phyloP scores from a whole-genome alignment of 495 filamentous ascomycete genomes.

The Penicillium pulvis region DNA sequence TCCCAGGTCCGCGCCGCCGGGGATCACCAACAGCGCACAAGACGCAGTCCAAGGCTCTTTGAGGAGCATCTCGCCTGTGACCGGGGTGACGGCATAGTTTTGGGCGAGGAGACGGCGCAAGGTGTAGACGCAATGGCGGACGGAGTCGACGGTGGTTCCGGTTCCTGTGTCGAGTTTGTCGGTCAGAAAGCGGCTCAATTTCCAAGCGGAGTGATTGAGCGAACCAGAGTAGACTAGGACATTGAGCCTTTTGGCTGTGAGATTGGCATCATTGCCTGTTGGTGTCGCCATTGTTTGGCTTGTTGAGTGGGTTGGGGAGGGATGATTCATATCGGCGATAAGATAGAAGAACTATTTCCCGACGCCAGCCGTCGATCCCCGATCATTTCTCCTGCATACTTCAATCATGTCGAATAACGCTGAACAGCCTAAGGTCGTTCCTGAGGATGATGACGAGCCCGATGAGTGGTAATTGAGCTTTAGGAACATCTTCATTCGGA shows the following conservation, averaged over 20 bases:
- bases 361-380: slow-evolving; percentile 16
- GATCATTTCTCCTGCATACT: slow-evolving; percentile 9
- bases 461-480: slow-evolving; percentile 80
- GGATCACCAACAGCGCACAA: slow-evolving; percentile 88
- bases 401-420: slow-evolving; percentile 44
- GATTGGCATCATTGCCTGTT: slow-evolving; percentile 41
- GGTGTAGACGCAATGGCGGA: slow-evolving; percentile 85
- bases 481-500: background rate
- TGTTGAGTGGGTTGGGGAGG: slow-evolving; percentile 13
- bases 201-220: slow-evolving; percentile 23
- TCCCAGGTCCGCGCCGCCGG: slow-evolving; percentile 91
- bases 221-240: slow-evolving; percentile 85
- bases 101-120: slow-evolving; percentile 88
- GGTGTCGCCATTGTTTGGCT: slow-evolving; percentile 33
- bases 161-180: slow-evolving; percentile 57
- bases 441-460: slow-evolving; percentile 78
- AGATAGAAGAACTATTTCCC: slow-evolving; percentile 18
- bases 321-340: slow-evolving; percentile 24
- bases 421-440: slow-evolving; percentile 35
- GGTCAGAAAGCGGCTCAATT: slow-evolving; percentile 32
- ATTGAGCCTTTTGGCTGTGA: slow-evolving; percentile 71
- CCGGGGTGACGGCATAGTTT: slow-evolving; percentile 87
- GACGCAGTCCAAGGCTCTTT: slow-evolving; percentile 90
- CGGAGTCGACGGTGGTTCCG: slow-evolving; percentile 83
- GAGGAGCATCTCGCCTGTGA: slow-evolving; percentile 74